Evolutionary conservation across 2,329 filamentous ascomycete genomes (phyloP).

Genomic region (Botrytis tulipae): DNA sequence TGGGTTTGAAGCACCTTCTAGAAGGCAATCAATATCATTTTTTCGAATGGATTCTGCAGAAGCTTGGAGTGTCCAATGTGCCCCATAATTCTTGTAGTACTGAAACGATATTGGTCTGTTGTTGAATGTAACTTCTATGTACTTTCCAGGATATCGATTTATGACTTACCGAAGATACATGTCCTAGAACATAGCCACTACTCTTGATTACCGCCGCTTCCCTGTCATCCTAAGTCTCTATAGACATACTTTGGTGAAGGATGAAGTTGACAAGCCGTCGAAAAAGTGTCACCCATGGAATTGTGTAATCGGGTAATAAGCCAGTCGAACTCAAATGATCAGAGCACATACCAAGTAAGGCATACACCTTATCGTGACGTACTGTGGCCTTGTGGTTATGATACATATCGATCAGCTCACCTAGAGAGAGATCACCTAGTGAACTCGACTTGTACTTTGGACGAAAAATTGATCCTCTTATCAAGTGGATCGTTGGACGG

Average conservation of each 20-base stretch:
- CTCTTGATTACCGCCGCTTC: not conserved
- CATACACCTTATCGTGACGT: not conserved
- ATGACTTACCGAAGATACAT: not conserved
- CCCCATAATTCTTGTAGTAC: not conserved
- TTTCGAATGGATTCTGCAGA: not conserved
- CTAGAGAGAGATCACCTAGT: not conserved
- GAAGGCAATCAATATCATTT: not conserved
- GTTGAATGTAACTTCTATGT: not conserved
- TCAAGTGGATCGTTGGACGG: not conserved
- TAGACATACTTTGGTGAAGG: not conserved
- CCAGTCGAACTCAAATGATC: not conserved
- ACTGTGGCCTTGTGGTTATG: not conserved
- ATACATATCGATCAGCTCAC: not conserved
- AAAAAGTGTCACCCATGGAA: not conserved
- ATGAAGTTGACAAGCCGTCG: not conserved
- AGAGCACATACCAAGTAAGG: conserved; percentile 5
- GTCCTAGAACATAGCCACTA: not conserved
- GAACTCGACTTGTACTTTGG: not conserved
- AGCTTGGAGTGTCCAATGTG: not conserved
- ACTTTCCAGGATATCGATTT: not conserved
- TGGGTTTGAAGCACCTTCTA: not conserved
- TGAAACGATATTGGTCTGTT: not conserved
- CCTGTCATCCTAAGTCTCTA: not conserved
- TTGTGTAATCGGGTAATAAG: not conserved
- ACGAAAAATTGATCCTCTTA: not conserved